Percentiles rank a stretch among this genome's conserved stretches.
phyloP scores from a whole-genome alignment of 495 filamentous ascomycete species.

The Pseudevernia furfuracea region DNA sequence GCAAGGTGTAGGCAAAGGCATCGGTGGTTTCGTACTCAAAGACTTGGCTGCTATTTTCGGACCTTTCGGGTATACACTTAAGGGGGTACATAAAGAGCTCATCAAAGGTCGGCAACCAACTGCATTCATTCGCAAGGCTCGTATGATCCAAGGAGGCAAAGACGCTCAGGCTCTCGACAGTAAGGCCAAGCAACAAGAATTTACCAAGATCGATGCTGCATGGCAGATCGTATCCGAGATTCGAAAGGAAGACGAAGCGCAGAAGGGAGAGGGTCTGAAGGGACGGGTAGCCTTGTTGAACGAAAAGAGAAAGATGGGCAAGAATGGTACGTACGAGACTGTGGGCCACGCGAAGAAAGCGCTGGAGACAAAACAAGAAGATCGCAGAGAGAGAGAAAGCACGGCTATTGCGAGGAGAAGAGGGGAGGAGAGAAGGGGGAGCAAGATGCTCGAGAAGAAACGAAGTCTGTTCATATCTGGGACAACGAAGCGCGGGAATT shows the following conservation, averaged over 20 bases:
- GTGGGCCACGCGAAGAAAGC: conserved; percentile 25
- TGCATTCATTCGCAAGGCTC: conserved; percentile 41
- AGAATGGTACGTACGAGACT: conserved; percentile 39
- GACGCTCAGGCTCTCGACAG: conserved; percentile 23
- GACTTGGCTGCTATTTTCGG: conserved; percentile 55
- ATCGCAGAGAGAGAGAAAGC: conserved; percentile 22
- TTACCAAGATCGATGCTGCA: conserved; percentile 31
- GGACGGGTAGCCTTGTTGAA: conserved; percentile 26
- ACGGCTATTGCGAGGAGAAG: conserved; percentile 22
- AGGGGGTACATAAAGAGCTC: conserved; percentile 47
- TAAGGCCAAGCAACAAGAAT: conserved; percentile 20
- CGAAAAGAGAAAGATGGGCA: conserved; percentile 29
- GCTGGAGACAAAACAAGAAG: conserved; percentile 32
- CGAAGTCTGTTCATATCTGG: conserved; percentile 3
- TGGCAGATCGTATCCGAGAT: conserved; percentile 40
- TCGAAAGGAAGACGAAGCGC: conserved; percentile 33
- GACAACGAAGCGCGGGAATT: neutral
- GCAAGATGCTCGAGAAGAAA: conserved; percentile 12
- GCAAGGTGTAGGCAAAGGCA: conserved; percentile 65
- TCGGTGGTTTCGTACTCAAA: conserved; percentile 67
- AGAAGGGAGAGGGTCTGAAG: conserved; percentile 28
- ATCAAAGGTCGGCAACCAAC: conserved; percentile 41
- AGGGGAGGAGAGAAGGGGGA: conserved; percentile 20
- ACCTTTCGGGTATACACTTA: conserved; percentile 56
- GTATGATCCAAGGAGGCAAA: conserved; percentile 38